phyloP scores from a whole-genome alignment of 192 early-diverging fungal species.

The Coemansia erecta region DNA sequence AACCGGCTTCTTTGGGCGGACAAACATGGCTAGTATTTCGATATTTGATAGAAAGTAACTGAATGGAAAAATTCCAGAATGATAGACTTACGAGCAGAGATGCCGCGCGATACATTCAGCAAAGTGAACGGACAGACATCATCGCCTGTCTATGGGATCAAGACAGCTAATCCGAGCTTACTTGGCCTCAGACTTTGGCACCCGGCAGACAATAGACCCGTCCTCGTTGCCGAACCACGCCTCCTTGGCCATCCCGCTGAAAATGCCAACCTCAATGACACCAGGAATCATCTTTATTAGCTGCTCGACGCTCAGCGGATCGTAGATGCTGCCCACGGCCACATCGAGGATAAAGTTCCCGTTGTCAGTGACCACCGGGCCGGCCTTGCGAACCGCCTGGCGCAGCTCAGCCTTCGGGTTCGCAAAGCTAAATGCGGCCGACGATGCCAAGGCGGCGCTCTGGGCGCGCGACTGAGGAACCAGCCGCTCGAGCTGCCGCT shows the following conservation, averaged over 20 bases:
- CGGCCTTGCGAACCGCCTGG: slow-evolving; percentile 85
- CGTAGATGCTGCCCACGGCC: slow-evolving; percentile 70
- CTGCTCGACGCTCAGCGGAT: slow-evolving; percentile 57
- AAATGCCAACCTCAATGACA: slow-evolving; percentile 91
- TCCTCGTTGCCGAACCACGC: slow-evolving; percentile 86
- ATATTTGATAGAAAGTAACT: not conserved
- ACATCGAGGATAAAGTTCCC: slow-evolving; percentile 92
- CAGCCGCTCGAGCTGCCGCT: slow-evolving; percentile 52
- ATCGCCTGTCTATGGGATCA: not conserved
- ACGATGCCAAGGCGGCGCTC: not conserved
- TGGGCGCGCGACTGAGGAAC: slow-evolving; percentile 10
- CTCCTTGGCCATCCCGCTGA: slow-evolving; percentile 77
- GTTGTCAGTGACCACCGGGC: slow-evolving; percentile 92
- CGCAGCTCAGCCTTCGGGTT: slow-evolving; percentile 64
- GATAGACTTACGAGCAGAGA: too few species aligned
- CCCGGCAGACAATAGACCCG: slow-evolving; percentile 58
- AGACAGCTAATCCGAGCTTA: not conserved
- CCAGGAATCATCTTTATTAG: slow-evolving; percentile 75
- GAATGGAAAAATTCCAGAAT: too few species aligned
- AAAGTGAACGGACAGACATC: not conserved
- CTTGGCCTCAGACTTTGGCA: slow-evolving; percentile 7
- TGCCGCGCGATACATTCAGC: not conserved
- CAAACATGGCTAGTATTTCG: slow-evolving; percentile 32
- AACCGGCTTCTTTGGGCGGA: slow-evolving; percentile 29
- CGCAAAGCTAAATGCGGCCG: slow-evolving; percentile 24